Percentiles rank a stretch among this genome's conserved stretches.
These are phyloP conservation scores for Jacaranda mimosifolia DNA, from an alignment of 257 asterid genomes.

Conservation along the genomic window DNA sequence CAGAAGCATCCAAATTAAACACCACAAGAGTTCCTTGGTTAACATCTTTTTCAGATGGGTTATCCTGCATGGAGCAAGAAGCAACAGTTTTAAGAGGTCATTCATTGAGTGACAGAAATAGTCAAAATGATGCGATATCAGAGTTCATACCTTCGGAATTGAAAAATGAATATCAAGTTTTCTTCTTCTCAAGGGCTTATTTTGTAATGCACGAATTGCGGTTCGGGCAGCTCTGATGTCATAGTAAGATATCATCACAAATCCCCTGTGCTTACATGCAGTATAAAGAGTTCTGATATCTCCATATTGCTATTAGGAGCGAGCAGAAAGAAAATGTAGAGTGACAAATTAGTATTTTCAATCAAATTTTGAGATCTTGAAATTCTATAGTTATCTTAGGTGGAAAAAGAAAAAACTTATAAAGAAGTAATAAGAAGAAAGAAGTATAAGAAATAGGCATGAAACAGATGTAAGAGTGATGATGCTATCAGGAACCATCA, in stretches of 20 bases:
- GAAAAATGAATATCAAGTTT: constrained; percentile 97
- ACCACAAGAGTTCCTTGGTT: constrained; percentile 98
- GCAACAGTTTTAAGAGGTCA: constrained; percentile 16
- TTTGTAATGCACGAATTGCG: constrained; percentile 88
- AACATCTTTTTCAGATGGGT: constrained; percentile 93
- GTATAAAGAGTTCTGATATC: constrained; percentile 95
- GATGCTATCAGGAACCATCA: too few relatives aligned
- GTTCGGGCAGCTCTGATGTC: constrained; percentile 97
- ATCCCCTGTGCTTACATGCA: constrained; percentile 97
- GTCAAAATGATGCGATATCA: background rate
- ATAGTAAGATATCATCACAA: constrained; percentile 99
- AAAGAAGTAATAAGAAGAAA: too few relatives aligned
- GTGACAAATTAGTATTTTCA: constrained; percentile 32
- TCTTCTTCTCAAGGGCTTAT: constrained; percentile 90
- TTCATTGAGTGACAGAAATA: background rate
- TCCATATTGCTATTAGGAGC: constrained; percentile 77
- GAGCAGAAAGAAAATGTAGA: constrained; percentile 19
- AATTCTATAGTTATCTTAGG: background rate
- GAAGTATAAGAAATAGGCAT: too few relatives aligned
- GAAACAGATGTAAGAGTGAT: too few relatives aligned
- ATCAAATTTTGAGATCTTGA: background rate
- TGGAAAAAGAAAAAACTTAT: too few relatives aligned
- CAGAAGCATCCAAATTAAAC: constrained; percentile 95
- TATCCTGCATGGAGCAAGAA: constrained; percentile 66
- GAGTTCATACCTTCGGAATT: constrained; percentile 79